phyloP scores from a whole-genome alignment of 176 grass and related monocot species.

The Cenchrus purpureus region DNA sequence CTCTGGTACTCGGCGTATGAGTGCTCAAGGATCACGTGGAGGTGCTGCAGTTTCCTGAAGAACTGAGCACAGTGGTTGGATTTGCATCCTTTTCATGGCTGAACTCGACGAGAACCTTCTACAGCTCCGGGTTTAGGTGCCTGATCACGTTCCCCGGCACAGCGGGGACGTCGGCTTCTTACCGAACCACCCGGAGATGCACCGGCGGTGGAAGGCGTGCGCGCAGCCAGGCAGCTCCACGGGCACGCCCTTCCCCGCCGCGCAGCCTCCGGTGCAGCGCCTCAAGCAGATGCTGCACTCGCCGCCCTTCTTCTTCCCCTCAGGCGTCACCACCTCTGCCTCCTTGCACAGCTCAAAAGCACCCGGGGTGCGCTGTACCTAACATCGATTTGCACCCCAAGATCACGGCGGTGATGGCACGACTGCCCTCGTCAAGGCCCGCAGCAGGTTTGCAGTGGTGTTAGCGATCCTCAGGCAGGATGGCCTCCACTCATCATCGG shows the following conservation, averaged over 20 bases:
- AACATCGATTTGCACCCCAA: not conserved
- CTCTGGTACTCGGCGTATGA: too few relatives aligned
- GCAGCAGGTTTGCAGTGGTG: not conserved
- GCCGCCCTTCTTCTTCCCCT: not conserved
- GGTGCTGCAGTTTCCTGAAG: too few relatives aligned
- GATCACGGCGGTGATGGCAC: not conserved
- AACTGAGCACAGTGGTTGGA: too few relatives aligned
- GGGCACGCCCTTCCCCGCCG: not conserved
- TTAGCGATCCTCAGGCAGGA: not conserved
- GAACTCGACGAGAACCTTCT: not conserved
- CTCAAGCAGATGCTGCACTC: conserved; percentile 12
- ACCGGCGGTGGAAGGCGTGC: conserved; percentile 11
- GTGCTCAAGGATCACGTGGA: too few relatives aligned
- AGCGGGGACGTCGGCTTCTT: conserved; percentile 2
- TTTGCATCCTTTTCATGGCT: too few relatives aligned
- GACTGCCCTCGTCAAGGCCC: not conserved
- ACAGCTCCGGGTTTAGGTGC: not conserved
- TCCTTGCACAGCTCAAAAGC: not conserved
- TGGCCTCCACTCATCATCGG: not conserved
- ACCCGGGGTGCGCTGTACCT: not conserved
- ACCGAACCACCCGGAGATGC: not conserved
- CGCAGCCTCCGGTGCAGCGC: not conserved
- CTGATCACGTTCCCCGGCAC: not conserved
- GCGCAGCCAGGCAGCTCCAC: conserved; percentile 11
- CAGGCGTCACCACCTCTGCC: not conserved